These are phyloP conservation scores for Turnera subulata DNA, from an alignment of 345 rosid species.

Conservation along the genomic window DNA sequence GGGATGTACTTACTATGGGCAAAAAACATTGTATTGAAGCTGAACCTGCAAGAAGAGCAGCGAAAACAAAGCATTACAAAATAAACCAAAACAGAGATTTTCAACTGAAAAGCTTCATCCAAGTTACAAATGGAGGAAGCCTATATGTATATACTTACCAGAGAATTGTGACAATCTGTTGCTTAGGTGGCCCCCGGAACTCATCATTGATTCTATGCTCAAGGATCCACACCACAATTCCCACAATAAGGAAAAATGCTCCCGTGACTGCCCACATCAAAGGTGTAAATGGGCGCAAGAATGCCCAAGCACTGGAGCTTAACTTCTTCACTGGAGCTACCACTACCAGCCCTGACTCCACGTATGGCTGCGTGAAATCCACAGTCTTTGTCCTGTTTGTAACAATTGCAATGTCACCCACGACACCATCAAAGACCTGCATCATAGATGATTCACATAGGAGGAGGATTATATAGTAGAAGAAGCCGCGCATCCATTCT, in stretches of 20 bases:
- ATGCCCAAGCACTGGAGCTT: conserved; percentile 70
- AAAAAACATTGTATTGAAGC: conserved; percentile 87
- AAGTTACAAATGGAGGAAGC: too few species aligned
- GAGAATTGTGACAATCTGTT: conserved; percentile 59
- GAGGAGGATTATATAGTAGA: background rate
- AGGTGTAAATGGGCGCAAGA: conserved; percentile 71
- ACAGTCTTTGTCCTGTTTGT: conserved; percentile 63
- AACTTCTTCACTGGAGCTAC: conserved; percentile 74
- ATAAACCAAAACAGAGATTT: too few species aligned
- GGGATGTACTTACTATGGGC: conserved; percentile 63
- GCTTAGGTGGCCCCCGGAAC: conserved; percentile 80
- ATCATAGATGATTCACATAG: conserved; percentile 14
- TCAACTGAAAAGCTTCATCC: too few species aligned
- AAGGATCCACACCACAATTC: conserved; percentile 84
- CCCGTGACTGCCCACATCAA: conserved; percentile 83
- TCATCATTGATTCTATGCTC: conserved; percentile 87
- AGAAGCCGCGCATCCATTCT: background rate
- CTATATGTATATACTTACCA: conserved; percentile 51
- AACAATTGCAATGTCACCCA: conserved; percentile 73
- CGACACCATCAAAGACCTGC: conserved; percentile 76
- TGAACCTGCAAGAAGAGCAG: conserved; percentile 57
- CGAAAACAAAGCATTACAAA: background rate
- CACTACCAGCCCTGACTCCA: conserved; percentile 86
- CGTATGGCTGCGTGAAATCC: conserved; percentile 87
- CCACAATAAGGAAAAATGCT: conserved; percentile 62